Evolutionary conservation across 495 filamentous ascomycete genomes (phyloP), one percentile per base, ranked within the genome.

Genomic region (Tetracladium setigerum): DNA sequence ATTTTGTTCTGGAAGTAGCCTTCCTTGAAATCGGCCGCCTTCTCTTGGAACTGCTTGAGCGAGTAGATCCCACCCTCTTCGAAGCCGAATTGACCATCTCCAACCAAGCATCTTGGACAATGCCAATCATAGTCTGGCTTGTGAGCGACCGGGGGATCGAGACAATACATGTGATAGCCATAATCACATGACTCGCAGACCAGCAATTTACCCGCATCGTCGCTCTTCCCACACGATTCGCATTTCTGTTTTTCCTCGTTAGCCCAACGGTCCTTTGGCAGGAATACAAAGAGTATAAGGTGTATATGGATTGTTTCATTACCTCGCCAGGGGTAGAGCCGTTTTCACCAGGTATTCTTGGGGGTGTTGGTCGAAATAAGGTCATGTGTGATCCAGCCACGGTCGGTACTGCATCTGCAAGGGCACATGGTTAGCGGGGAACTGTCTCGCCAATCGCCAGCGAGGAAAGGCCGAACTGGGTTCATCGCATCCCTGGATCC

Each of bases 371-470:
- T 37, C 89, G 84, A 56, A 95, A 86, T 49, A 95, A 73, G 47
- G 85, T 91, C 92, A 97, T 98, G 68, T 96, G 89, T 32, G 90
- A 95, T 24, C 94, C 92, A 51, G 88, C 89, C 47, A 97, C 86
- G 33, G 87, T 95, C 14, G 91, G 91, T 44, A 84, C 82, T 34
- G 79, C 77, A 76, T 92, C 87, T 90, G 65, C 49, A 62, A 27
- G 41, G 55, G 57, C 48, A 54, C 22, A 38, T 15, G 13, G 48
- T 58, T 58, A 58, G 55, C 55, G 47, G 51, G 44, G 50, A 61
- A 52, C 38, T 49, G 70, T 67, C 70, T 70, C 63, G 50, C 53
- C 54, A 54, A 55, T 44, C 43, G 57, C 49, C 15, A 46, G n/a
- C 40, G 19, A 38, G 17, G 35, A 30, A 34, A 30, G 33, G 44